Evolutionary conservation across 2,329 filamentous ascomycete genomes (phyloP).

Genomic region (Colletotrichum sp.): DNA sequence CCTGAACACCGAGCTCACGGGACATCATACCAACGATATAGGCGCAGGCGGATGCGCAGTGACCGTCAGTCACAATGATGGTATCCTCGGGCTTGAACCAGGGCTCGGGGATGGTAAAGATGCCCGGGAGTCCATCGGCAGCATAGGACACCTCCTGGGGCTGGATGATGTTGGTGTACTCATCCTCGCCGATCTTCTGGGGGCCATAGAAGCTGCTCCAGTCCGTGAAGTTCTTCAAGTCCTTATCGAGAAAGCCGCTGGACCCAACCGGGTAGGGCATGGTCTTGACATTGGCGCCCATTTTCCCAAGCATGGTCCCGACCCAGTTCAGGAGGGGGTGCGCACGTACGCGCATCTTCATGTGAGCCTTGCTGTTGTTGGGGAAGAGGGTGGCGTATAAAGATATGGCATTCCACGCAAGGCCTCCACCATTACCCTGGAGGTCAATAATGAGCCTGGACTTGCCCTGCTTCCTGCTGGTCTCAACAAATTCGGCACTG

Average conservation of each 20-base stretch:
- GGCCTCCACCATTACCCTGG: slow-evolving; percentile 65
- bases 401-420: slow-evolving; percentile 17
- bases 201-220: slow-evolving; percentile 50
- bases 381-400: slow-evolving; percentile 17
- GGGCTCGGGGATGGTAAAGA: neutral
- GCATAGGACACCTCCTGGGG: neutral
- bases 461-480: slow-evolving; percentile 50
- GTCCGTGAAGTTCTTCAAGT: slow-evolving; percentile 16
- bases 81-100: slow-evolving; percentile 37
- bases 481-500: slow-evolving; percentile 45
- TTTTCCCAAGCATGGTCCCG: neutral
- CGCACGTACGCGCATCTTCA: slow-evolving; percentile 19
- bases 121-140: neutral
- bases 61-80: slow-evolving; percentile 27
- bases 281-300: neutral
- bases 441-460: slow-evolving; percentile 69
- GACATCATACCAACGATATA: slow-evolving; percentile 48
- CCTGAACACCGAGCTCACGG: slow-evolving; percentile 55
- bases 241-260: slow-evolving; percentile 19
- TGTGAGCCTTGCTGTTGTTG: neutral
- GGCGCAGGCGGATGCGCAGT: slow-evolving; percentile 26
- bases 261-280: slow-evolving; percentile 16
- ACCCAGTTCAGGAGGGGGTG: slow-evolving; percentile 7
- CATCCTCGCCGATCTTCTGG: slow-evolving; percentile 32
- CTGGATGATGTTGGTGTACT: slow-evolving; percentile 36